Evolutionary conservation across 202 grass and related monocot genomes (phyloP), one percentile per base, ranked within the genome.

Genomic region (Panicum hallii): DNA sequence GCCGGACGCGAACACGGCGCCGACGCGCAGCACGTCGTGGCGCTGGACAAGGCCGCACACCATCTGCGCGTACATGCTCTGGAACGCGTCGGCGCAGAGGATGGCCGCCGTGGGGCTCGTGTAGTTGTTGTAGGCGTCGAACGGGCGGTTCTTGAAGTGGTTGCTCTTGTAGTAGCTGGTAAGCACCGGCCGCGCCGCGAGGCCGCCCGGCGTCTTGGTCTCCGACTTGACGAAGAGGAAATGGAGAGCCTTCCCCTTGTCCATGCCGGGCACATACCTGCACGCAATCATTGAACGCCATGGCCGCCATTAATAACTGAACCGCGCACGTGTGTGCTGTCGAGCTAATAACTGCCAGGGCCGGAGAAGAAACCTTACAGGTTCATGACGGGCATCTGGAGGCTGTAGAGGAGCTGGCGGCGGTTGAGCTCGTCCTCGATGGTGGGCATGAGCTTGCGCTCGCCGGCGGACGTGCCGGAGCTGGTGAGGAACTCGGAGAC

Each of bases 1-100:
- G 38, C 93, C 96, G 6, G 96, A 94, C 55, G 96, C 96, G 83
- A 99, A 99, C 3, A 99, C 96, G 28, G 96, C 93, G 49, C 96
- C 96, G 1, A 99, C 87, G 74, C 96, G 96, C 14, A 99, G 90
- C 43, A 99, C 96, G 61, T 95, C 87, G 79, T 69, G 82, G 75
- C 96, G 93, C 81, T 95, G 93, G 86, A 84, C 88, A 4, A 99
- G 90, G 41, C 96, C 96, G 84, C 96, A 99, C 58, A 95, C n/a
- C 96, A 95, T 99, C 91, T 99, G 96, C 20, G 88, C 91, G 44
- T 99, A 99, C 96, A 99, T 95, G 91, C 96, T 99, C 86, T 99
- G 93, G 89, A 95, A 99, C 14, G 93, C 85, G 89, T 99, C 96
- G 13, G 91, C 80, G 84, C 93, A 99, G 9, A 95, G 85, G 91